phyloP scores from a whole-genome alignment of 2,329 filamentous ascomycete genomes.

The Venturia aucupariae region DNA sequence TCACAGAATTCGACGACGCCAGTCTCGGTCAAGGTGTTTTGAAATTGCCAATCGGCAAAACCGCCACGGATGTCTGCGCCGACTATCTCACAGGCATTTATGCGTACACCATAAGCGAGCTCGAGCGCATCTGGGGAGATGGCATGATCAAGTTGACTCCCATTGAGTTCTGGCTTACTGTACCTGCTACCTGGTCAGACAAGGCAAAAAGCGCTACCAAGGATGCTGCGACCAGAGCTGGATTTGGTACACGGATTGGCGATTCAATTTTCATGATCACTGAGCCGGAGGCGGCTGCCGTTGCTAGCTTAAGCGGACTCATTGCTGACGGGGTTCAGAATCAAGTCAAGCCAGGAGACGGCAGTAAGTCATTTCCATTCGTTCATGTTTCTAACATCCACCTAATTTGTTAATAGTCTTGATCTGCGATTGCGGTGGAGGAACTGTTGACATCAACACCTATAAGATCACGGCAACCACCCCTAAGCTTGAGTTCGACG shows the following conservation, averaged over 20 bases:
- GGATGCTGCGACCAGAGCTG: constrained; percentile 17
- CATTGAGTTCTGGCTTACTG: constrained; percentile 9
- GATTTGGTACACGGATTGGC: constrained; percentile 18
- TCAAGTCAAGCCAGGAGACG: background rate
- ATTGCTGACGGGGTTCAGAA: background rate
- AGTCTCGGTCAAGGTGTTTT: background rate
- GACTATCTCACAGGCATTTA: background rate
- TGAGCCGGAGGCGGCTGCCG: constrained; percentile 21
- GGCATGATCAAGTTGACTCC: background rate
- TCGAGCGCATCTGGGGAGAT: background rate
- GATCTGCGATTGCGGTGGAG: constrained; percentile 24
- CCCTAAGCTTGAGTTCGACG: constrained; percentile 17
- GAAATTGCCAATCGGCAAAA: background rate
- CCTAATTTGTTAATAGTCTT: background rate
- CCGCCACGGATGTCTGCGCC: background rate
- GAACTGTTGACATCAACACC: constrained; percentile 22
- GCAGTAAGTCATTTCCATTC: background rate
- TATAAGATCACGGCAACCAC: constrained; percentile 16
- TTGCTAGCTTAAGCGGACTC: background rate
- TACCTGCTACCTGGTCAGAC: constrained; percentile 23
- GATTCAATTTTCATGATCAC: constrained; percentile 21
- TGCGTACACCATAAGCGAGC: background rate
- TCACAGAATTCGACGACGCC: background rate
- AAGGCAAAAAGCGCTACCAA: constrained; percentile 19
- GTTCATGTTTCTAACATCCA: background rate